Evolutionary conservation across 1,139 yeast genomes (phyloP).

Genomic region (Nakaseomyces uthaithaninus): DNA sequence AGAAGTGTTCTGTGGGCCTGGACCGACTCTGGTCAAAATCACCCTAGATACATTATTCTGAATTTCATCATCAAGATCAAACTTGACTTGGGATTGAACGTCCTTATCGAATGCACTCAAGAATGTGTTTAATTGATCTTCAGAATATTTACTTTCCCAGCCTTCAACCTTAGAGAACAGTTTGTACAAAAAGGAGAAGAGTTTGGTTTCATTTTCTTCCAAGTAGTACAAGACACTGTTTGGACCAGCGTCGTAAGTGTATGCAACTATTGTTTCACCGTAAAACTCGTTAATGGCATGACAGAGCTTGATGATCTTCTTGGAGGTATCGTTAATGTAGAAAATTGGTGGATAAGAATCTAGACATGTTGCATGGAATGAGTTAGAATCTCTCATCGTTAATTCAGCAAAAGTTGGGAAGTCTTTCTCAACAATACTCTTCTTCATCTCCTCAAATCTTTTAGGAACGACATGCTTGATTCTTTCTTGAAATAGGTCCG

Average conservation of each 20-base stretch:
- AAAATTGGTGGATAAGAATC: constrained; percentile 95
- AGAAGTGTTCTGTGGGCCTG: constrained; percentile 62
- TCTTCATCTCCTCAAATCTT: constrained; percentile 75
- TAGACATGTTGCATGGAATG: constrained; percentile 93
- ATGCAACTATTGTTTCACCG: constrained; percentile 74
- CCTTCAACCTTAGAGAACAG: constrained; percentile 56
- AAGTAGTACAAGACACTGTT: constrained; percentile 92
- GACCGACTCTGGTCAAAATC: constrained; percentile 78
- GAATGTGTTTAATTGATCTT: constrained; percentile 26
- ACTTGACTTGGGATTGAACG: constrained; percentile 33
- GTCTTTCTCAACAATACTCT: constrained; percentile 60
- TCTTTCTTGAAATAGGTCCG: constrained; percentile 76
- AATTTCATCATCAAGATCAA: constrained; percentile 44
- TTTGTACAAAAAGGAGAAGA: constrained; percentile 52
- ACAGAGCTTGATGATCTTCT: constrained; percentile 71
- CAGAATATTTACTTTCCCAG: constrained; percentile 46
- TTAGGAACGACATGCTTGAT: constrained; percentile 73
- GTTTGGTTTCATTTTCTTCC: constrained; percentile 57
- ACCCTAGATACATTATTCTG: constrained; percentile 68
- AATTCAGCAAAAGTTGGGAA: constrained; percentile 75
- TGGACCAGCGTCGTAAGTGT: constrained; percentile 98
- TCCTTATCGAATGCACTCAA: constrained; percentile 34
- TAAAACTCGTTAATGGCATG: constrained; percentile 65
- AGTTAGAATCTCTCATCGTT: constrained; percentile 94
- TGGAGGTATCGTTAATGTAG: constrained; percentile 91